phyloP scores from a whole-genome alignment of 768 basidiomycete genomes.

The Sarcodon aspratus region DNA sequence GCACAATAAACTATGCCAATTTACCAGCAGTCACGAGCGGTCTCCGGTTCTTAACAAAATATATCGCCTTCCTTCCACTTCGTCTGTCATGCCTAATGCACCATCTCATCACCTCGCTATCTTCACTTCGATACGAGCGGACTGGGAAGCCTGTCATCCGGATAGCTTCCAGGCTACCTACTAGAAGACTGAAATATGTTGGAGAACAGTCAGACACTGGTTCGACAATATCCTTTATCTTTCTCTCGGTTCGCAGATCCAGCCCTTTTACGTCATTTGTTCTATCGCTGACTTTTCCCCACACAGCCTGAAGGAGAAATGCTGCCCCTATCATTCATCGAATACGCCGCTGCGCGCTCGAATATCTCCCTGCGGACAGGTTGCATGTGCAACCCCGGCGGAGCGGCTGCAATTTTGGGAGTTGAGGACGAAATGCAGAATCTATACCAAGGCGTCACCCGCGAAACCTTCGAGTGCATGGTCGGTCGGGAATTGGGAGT shows the following conservation, averaged over 20 bases:
- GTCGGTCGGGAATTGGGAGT: slow-evolving; percentile 66
- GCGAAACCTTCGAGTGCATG: slow-evolving; percentile 45
- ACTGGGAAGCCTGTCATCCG: slow-evolving; percentile 50
- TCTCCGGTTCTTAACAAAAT: slow-evolving; percentile 63
- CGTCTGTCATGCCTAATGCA: slow-evolving; percentile 61
- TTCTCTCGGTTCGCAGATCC: slow-evolving; percentile 41
- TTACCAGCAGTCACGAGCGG: slow-evolving; percentile 73
- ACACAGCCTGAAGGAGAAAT: slow-evolving; percentile 51
- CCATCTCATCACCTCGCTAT: slow-evolving; percentile 45
- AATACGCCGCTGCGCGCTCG: slow-evolving; percentile 49
- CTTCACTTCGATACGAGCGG: slow-evolving; percentile 46
- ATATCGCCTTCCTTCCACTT: slow-evolving; percentile 71
- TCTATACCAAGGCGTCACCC: slow-evolving; percentile 46
- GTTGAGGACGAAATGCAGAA: slow-evolving; percentile 55
- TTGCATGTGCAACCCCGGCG: slow-evolving; percentile 85
- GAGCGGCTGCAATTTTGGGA: slow-evolving; percentile 60
- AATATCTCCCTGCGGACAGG: slow-evolving; percentile 75
- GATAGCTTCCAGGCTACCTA: slow-evolving; percentile 55
- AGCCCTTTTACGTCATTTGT: not conserved
- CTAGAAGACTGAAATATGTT: slow-evolving; percentile 37
- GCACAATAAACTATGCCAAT: slow-evolving; percentile 74
- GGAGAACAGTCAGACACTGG: slow-evolving; percentile 63
- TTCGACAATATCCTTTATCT: slow-evolving; percentile 49
- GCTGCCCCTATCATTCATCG: slow-evolving; percentile 64
- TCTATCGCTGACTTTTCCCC: slow-evolving; percentile 3